Evolutionary conservation across 164 flowering plant species (phyloP).

Genomic region (Cinnamomum chago): DNA sequence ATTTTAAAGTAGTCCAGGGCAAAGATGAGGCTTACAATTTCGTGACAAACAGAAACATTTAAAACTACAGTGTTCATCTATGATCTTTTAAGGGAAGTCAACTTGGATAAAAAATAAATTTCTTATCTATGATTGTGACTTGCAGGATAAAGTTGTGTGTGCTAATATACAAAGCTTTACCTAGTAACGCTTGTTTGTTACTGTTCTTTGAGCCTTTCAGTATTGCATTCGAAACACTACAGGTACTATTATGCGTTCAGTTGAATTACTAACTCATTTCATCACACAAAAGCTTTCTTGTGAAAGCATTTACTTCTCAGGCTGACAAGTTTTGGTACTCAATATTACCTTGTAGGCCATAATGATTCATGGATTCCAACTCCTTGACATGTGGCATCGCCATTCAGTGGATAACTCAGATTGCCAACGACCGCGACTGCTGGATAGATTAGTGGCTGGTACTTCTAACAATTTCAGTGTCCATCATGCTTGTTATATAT

Average conservation of each 20-base stretch:
- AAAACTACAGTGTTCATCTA: neutral
- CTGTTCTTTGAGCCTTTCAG: constrained; percentile 88
- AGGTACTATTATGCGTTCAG: constrained; percentile 40
- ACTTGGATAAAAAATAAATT: too few relatives aligned
- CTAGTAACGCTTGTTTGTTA: constrained; percentile 56
- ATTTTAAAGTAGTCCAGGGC: neutral
- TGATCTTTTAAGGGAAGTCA: neutral
- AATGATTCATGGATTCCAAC: constrained; percentile 95
- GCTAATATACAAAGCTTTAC: constrained; percentile 37
- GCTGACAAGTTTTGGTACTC: constrained; percentile 8
- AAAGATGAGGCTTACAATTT: neutral
- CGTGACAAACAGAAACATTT: neutral
- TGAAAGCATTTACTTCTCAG: neutral
- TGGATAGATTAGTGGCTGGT: constrained; percentile 72
- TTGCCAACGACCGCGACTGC: constrained; percentile 44
- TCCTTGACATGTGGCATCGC: constrained; percentile 85
- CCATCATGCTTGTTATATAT: neutral
- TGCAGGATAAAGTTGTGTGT: constrained; percentile 72
- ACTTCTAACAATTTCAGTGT: constrained; percentile 4
- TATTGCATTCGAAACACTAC: constrained; percentile 86
- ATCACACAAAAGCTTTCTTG: neutral
- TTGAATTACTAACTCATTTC: neutral
- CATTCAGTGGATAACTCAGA: constrained; percentile 52
- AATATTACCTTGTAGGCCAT: constrained; percentile 55
- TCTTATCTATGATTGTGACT: constrained; percentile 4